Base-by-base conservation (phyloP, 2,329 filamentous ascomycete genomes). In the Colletotrichum tamarilloi region DNA sequence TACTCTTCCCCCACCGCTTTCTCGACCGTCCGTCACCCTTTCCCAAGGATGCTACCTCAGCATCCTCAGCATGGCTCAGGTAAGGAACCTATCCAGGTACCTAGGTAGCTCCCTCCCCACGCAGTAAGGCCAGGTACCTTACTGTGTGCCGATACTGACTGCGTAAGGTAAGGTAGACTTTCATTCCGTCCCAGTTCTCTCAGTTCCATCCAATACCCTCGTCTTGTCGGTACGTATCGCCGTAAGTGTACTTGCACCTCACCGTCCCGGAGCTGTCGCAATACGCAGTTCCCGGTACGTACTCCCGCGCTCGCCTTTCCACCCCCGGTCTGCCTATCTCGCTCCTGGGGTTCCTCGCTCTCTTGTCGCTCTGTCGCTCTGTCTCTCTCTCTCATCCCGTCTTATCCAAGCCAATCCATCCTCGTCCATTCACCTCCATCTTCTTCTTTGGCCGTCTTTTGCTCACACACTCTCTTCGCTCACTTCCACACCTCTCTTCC, bases 401-500 rank as follows among this genome's bases (percentile, higher is more conserved):
- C 73, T 67, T 57, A 65, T 70, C 72, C 75, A 57, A 60, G 46
- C 42, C 56, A 32, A 68, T 74, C 72, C 72, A 67, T 72, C 75
- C 64, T 70, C 77, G 76, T 71, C 74, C 74, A 75, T 70, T 67
- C 66, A 74, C 69, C 73, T 76, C 73, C 75, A 72, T 76, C 74
- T 68, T 68, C 64, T 75, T 75, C 74, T 74, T 75, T 80, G 81
- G 77, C 77, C 76, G 77, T 72, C 76, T 74, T 74, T 75, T 76
- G 78, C 74, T 72, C 71, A 67, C 71, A 67, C 67, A 58, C 63
- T 60, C 62, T 52, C 65, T 52, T 52, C 77, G 78, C 78, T 79
- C 77, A 76, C 74, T 79, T 77, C 72, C 77, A 53, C 68, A 75
- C 79, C 80, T 77, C 78, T 74, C 76, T 78, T 78, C 79, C 79